Evolutionary conservation across 495 filamentous ascomycete genomes (phyloP), one percentile per base, ranked within the genome.

Genomic region (Penicillium soppii): DNA sequence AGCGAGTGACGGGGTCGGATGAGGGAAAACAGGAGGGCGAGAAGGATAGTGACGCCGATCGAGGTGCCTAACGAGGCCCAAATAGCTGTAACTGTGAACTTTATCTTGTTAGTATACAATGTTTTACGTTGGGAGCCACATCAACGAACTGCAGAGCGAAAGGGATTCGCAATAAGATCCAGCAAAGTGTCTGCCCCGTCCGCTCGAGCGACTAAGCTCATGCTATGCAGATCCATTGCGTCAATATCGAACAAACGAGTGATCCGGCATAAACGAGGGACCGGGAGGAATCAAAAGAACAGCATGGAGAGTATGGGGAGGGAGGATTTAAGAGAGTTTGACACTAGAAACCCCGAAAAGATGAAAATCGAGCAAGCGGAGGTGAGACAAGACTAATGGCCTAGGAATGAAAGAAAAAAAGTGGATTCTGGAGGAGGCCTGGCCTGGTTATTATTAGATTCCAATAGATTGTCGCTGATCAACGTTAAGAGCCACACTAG

Each of bases 1-100:
- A 90, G 76, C 35, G 82, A 84, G 63, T 97, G 91, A 65, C 90
- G 90, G 4, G 95, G 94, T 53, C 95, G 87, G 39, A 98, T 76
- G 50, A 95, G 73, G 61, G 87, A 96, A 78, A 97, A 98, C 59
- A 82, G 69, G 47, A 95, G 57, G 46, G 88, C 80, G 54, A 96
- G 85, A 51, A 85, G 58, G 53, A 82, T 49, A 20, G 90, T 88
- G 54, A 90, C 73, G 44, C 80, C 85, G 35, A 96, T 46, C n/a
- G 94, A 92, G 26, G 88, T 91, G 38, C 74, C 87, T n/a, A 96
- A 69, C 21, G 91, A 89, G 50, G 90, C 84, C 67, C 83, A 84
- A 56, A 97, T 73, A 46, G 91, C 82, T 59, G 78, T 82, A 57
- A 74, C 63, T 57, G 74, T 70, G 53, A 89, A 81, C 80, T 85